phyloP scores from a whole-genome alignment of 495 filamentous ascomycete species.

The Oleoguttula mirabilis region DNA sequence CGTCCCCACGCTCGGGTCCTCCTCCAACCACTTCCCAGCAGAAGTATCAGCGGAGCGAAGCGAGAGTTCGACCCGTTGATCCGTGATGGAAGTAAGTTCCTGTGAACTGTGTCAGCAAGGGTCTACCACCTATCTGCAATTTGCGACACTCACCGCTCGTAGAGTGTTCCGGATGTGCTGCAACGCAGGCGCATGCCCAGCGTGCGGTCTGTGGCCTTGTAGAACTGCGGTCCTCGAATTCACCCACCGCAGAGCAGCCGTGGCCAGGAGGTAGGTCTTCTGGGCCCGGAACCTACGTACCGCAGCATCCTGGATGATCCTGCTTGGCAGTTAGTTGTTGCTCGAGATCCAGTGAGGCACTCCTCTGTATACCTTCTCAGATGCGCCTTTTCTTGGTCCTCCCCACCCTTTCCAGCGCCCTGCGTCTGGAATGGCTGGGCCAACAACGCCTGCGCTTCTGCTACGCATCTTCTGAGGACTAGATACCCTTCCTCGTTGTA shows the following conservation, averaged over 20 bases:
- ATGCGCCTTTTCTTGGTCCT: slow-evolving; percentile 62
- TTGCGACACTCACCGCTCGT: slow-evolving; percentile 49
- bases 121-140: neutral
- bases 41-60: slow-evolving; percentile 26
- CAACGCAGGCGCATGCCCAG: slow-evolving; percentile 46
- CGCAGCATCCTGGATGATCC: slow-evolving; percentile 66
- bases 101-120: slow-evolving; percentile 7
- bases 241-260: slow-evolving; percentile 68
- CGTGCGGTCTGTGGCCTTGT: slow-evolving; percentile 48
- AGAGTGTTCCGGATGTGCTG: slow-evolving; percentile 48
- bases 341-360: neutral
- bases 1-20: slow-evolving; percentile 23
- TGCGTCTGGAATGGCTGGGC: slow-evolving; percentile 52
- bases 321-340: slow-evolving; percentile 23
- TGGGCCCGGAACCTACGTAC: slow-evolving; percentile 74
- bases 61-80: slow-evolving; percentile 28
- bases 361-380: slow-evolving; percentile 50
- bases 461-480: slow-evolving; percentile 59
- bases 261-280: slow-evolving; percentile 69
- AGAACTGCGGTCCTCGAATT: slow-evolving; percentile 57
- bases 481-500: slow-evolving; percentile 69
- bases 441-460: slow-evolving; percentile 64
- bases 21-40: slow-evolving; percentile 31
- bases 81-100: slow-evolving; percentile 30
- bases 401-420: slow-evolving; percentile 41